These are phyloP conservation scores for Citrus sinensis DNA, from an alignment of 345 rosid genomes.

Conservation along the genomic window DNA sequence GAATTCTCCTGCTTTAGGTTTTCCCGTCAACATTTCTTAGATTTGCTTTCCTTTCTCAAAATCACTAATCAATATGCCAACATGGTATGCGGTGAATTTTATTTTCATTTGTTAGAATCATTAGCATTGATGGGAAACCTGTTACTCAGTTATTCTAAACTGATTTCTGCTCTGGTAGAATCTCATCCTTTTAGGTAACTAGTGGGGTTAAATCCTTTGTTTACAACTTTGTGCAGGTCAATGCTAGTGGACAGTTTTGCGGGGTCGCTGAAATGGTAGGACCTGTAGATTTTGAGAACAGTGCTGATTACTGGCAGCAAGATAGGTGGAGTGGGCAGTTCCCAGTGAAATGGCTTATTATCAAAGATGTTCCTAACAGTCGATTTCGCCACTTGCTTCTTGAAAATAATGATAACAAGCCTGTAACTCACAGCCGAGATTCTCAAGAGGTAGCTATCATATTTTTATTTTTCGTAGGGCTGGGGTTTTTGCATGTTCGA, in stretches of 20 bases:
- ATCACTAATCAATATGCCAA: background rate
- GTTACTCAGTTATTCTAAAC: background rate
- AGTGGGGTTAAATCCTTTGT: background rate
- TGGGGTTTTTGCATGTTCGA: background rate
- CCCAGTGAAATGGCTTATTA: constrained; percentile 67
- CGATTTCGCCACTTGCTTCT: constrained; percentile 62
- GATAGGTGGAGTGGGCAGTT: constrained; percentile 85
- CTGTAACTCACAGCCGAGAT: constrained; percentile 77
- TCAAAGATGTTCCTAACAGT: constrained; percentile 71
- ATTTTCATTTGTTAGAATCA: background rate
- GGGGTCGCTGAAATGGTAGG: constrained; percentile 77
- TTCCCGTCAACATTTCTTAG: background rate
- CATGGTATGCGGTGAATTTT: background rate
- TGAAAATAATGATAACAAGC: constrained; percentile 71
- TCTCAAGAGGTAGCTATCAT: constrained; percentile 55
- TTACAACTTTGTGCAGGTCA: constrained; percentile 42
- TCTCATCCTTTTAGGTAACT: background rate
- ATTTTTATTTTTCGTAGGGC: background rate
- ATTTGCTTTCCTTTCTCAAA: background rate
- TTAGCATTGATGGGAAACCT: background rate
- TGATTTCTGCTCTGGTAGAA: background rate
- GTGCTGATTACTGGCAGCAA: constrained; percentile 73
- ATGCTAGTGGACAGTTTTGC: constrained; percentile 80
- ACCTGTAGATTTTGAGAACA: constrained; percentile 64
- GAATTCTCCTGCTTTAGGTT: background rate